Base-by-base conservation (phyloP, 2,329 filamentous ascomycete species). In the Trichoderma cornu-damae region DNA sequence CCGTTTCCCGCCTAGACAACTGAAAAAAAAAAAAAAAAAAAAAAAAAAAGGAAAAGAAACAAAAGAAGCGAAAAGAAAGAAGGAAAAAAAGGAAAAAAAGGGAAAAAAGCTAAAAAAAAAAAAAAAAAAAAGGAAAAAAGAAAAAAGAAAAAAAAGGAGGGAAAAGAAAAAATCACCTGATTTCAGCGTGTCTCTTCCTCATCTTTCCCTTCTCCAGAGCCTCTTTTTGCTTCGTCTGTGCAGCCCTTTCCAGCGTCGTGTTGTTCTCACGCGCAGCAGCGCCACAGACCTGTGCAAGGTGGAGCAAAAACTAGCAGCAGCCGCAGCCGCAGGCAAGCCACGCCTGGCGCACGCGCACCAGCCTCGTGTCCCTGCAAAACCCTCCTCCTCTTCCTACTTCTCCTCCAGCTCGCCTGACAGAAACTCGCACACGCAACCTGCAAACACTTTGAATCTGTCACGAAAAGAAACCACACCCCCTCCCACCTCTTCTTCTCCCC, bases 311-410 rank as follows among this genome's bases (percentile, higher is more conserved):
- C 18, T 14, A 18, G 20, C 51, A 54, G 28, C 51, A 54, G 32
- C 40, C 44, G 18, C 42, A 38, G 16, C 28, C 12, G 38, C 38
- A 54, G 40, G 20, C 24, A 50, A 57, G 55, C 43, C 54, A 57
- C 55, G 49, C 49, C 37, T 52, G 34, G 49, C 56, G 37, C 56
- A 58, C 56, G 56, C 56, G 56, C 56, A 48, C 56, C 43, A 53
- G 43, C 42, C 46, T 43, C 47, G 54, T 57, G 54, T 57, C 38
- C 34, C 37, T 47, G 44, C 44, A 55, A 55, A 54, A 49, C 48
- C 48, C 44, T 57, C 22, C 48, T 37, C 37, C 49, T 28, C 16
- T 42, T 14, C 20, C n/a, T n/a, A n/a, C n/a, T n/a, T n/a, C n/a
- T n/a, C n/a, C n/a, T n/a, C n/a, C n/a, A n/a, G n/a, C n/a, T 48